phyloP scores from a whole-genome alignment of 495 filamentous ascomycete species.

The Rostrohypoxylon terebratum region DNA sequence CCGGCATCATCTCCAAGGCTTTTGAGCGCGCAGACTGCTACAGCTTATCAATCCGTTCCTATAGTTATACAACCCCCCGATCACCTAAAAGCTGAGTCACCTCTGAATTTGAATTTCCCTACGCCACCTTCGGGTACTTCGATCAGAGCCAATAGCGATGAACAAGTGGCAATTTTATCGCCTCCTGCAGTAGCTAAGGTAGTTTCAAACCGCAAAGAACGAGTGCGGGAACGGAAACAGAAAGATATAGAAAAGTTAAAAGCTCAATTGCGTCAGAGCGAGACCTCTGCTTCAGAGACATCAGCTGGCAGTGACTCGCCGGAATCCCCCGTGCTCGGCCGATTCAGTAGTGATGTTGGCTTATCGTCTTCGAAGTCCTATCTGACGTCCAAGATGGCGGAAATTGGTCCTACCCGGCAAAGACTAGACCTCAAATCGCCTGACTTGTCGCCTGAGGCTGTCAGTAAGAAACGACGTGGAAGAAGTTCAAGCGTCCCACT shows the following conservation, averaged over 20 bases:
- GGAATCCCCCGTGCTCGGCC: slow-evolving; percentile 29
- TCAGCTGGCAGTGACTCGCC: slow-evolving; percentile 8
- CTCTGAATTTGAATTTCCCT: slow-evolving; percentile 41
- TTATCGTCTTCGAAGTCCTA: not conserved
- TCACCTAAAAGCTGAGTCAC: slow-evolving; percentile 27
- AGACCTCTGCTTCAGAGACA: slow-evolving; percentile 8
- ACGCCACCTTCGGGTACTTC: slow-evolving; percentile 25
- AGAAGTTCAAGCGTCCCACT: slow-evolving; percentile 24
- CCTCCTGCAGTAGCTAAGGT: slow-evolving; percentile 21
- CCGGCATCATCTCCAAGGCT: slow-evolving; percentile 43
- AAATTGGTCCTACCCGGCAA: slow-evolving; percentile 27
- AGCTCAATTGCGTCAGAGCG: slow-evolving; percentile 10
- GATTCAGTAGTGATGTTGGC: slow-evolving; percentile 8
- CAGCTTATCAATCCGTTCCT: slow-evolving; percentile 43
- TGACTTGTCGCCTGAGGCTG: slow-evolving; percentile 11
- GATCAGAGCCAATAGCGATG: slow-evolving; percentile 14
- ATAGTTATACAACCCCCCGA: slow-evolving; percentile 41
- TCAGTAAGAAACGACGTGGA: slow-evolving; percentile 17
- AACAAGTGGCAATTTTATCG: slow-evolving; percentile 12
- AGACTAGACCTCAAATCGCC: not conserved
- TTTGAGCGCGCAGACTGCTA: slow-evolving; percentile 45
- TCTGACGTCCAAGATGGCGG: slow-evolving; percentile 18
- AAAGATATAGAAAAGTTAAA: slow-evolving; percentile 45
- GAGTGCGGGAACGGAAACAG: slow-evolving; percentile 46
- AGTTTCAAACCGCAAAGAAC: slow-evolving; percentile 35